Base-by-base conservation (phyloP, 352 stramenopile genomes). In the Pythium aquatile region DNA sequence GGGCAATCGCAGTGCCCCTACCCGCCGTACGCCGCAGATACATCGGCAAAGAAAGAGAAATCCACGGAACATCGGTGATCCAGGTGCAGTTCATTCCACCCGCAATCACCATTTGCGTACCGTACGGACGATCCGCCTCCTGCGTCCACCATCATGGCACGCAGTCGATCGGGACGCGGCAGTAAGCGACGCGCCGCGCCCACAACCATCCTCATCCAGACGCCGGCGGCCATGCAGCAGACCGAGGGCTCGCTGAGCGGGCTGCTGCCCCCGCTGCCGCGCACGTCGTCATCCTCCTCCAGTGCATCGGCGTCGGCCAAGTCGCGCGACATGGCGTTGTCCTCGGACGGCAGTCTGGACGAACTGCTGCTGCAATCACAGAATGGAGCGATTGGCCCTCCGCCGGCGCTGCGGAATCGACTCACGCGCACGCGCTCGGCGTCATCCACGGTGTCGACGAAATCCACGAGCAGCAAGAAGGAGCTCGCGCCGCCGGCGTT, bases 401-500 rank as follows among this genome's bases (percentile, higher is more conserved):
- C 48, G 48, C 26, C 48, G 24, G 48, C 20, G 13, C 48, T 55
- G 24, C 40, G 40, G 40, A 47, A 47, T 47, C 44, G 58, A 29
- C 58, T 64, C 33, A 51, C 58, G 58, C 58, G 58, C 58, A 64
- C 58, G 47, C 58, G 58, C 20, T 64, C 58, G 24, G 58, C 58
- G 46, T 64, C 58, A 20, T 64, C 58, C n/a, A 64, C 58, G 4
- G 58, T 64, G 4, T 64, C 60, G 49, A 60, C 55, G 40, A 47
- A 47, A 26, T 47, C 40, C 47, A 58, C 58, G 47, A 58, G 47
- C 58, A 64, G 40, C 40, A 47, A 47, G 40, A 47, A 58, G 51
- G 60, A 39, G 32, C 55, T 59, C 16, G 30, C 61, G 20, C 61
- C 49, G 53, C 53, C 61, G 44, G 68, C 65, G 35, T 60, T 75